phyloP scores from a whole-genome alignment of 345 rosid species.

The Physaria fendleri region DNA sequence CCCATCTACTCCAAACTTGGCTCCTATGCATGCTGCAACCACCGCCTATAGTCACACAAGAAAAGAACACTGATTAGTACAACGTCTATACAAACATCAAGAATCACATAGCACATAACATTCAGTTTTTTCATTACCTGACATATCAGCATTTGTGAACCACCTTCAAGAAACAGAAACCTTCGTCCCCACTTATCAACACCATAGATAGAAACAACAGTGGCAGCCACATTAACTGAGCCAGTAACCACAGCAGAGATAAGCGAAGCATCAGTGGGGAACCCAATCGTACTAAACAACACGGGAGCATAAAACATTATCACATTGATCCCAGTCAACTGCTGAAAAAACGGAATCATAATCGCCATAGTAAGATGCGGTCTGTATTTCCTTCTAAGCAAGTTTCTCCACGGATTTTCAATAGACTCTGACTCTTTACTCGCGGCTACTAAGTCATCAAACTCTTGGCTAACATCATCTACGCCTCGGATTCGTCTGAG shows the following conservation, averaged over 20 bases:
- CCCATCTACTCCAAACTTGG: constrained; percentile 33
- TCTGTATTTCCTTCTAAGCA: constrained; percentile 70
- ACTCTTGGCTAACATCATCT: constrained; percentile 66
- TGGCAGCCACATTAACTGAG: constrained; percentile 27
- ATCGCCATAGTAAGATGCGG: constrained; percentile 77
- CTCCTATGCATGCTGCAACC: constrained; percentile 34
- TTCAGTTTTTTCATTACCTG: no score
- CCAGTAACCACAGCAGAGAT: constrained; percentile 36
- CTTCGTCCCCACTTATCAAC: constrained; percentile 36
- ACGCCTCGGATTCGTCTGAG: constrained; percentile 68
- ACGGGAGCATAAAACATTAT: constrained; percentile 92
- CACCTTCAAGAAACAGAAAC: constrained; percentile 35
- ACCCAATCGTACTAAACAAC: constrained; percentile 76
- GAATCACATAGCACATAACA: no score
- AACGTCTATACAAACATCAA: background rate
- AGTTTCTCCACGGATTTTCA: constrained; percentile 75
- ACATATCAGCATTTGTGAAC: constrained; percentile 35
- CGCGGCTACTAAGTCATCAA: constrained; percentile 63
- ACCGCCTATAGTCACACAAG: constrained; percentile 27
- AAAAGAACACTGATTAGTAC: background rate
- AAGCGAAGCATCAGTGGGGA: constrained; percentile 56
- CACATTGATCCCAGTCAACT: constrained; percentile 80
- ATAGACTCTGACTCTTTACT: constrained; percentile 66
- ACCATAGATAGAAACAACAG: constrained; percentile 30
- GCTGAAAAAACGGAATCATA: constrained; percentile 76